These are phyloP conservation scores for Dictyostelium firmibasis DNA, from an alignment of 78 protist genomes.

Conservation along the genomic window DNA sequence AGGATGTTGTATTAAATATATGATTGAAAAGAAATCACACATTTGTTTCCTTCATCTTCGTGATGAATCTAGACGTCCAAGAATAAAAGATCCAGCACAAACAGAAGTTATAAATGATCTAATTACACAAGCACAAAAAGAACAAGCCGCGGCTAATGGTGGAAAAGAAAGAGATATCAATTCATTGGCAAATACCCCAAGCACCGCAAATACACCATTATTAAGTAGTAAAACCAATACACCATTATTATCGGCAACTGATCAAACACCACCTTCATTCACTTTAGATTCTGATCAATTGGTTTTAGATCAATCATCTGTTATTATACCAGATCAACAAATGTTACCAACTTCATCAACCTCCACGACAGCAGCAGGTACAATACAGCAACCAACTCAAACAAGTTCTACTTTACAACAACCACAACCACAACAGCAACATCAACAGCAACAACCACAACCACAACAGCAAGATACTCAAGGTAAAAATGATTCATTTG, in stretches of 20 bases:
- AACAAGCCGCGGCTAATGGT: not conserved
- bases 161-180: not conserved
- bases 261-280: not conserved
- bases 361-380: not conserved
- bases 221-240: not conserved
- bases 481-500: not conserved
- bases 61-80: conserved; percentile 59
- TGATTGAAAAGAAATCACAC: conserved; percentile 30
- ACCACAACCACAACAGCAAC: not conserved
- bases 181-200: conserved; percentile 32
- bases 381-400: not conserved
- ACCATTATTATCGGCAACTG: not conserved
- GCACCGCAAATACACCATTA: conserved; percentile 1
- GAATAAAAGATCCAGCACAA: conserved; percentile 38
- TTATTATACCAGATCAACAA: not conserved
- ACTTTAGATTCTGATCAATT: not conserved
- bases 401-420: not conserved
- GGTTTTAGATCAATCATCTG: not conserved
- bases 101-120: conserved; percentile 5
- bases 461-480: not conserved
- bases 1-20: conserved; percentile 55
- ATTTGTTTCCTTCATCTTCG: conserved; percentile 47
- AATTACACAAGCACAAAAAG: conserved; percentile 27
- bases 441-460: not conserved
- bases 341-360: not conserved